Evolutionary conservation across 2,329 filamentous ascomycete genomes (phyloP).

Genomic region (Fusarium oxysporum): DNA sequence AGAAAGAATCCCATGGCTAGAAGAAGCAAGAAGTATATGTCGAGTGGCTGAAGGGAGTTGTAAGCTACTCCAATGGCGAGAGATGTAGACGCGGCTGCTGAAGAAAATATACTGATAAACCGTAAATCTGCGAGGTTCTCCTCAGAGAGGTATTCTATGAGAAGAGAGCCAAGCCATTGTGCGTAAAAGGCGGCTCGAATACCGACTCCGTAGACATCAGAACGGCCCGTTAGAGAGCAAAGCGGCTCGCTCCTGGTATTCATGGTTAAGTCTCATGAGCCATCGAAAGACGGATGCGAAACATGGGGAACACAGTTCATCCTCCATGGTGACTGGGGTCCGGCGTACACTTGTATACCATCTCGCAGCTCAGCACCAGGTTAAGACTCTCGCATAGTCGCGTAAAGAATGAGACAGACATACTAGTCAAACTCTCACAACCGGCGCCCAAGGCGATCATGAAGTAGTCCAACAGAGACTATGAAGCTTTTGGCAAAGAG

Average conservation of each 20-base stretch:
- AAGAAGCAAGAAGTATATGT: slow-evolving; percentile 50
- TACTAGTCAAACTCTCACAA: slow-evolving; percentile 13
- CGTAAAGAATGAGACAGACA: slow-evolving; percentile 1
- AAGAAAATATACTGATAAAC: slow-evolving; percentile 49
- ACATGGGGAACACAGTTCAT: neutral
- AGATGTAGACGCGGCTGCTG: slow-evolving; percentile 44
- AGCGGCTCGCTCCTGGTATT: slow-evolving; percentile 7
- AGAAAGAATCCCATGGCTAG: slow-evolving; percentile 48
- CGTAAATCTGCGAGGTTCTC: slow-evolving; percentile 46
- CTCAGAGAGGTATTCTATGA: slow-evolving; percentile 48
- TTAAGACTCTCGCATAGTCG: neutral
- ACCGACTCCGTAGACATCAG: slow-evolving; percentile 52
- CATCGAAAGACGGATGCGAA: neutral
- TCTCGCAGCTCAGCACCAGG: neutral
- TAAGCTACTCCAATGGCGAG: slow-evolving; percentile 45
- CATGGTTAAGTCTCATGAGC: neutral
- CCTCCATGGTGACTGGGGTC: neutral
- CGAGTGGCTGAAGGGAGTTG: slow-evolving; percentile 42
- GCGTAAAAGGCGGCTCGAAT: slow-evolving; percentile 52
- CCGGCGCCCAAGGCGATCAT: slow-evolving; percentile 8
- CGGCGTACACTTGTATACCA: slow-evolving; percentile 41
- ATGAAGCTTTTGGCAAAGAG: slow-evolving; percentile 6
- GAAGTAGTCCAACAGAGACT: slow-evolving; percentile 20
- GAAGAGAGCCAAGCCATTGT: slow-evolving; percentile 52
- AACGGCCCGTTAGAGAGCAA: slow-evolving; percentile 44